These are phyloP conservation scores for Russula griseocarnosa DNA, from an alignment of 768 basidiomycete species.

Conservation along the genomic window DNA sequence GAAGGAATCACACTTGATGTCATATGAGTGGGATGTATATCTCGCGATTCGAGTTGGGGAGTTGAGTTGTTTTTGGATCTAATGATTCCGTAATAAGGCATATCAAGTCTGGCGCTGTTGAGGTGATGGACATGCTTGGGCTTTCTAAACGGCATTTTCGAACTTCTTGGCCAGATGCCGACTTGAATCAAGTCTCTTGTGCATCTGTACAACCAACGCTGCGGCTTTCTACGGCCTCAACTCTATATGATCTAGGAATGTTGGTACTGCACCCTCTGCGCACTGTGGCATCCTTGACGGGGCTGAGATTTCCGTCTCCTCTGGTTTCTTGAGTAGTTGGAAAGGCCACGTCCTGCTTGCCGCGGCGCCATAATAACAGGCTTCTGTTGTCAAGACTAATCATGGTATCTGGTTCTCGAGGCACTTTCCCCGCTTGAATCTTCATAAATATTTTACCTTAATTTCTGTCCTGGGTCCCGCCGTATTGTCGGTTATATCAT, in stretches of 20 bases:
- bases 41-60: neutral
- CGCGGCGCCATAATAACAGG: conserved; percentile 3
- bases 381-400: conserved; percentile 2
- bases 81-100: neutral
- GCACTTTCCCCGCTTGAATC: neutral
- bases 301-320: neutral
- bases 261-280: neutral
- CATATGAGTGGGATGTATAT: conserved; percentile 1
- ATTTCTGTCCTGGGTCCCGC: neutral
- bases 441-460: neutral
- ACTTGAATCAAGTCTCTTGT: neutral
- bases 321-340: neutral
- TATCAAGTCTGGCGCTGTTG: neutral
- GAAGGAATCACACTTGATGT: neutral
- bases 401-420: neutral
- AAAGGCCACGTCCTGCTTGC: neutral
- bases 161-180: conserved; percentile 1
- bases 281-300: neutral
- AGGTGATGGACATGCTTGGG: neutral
- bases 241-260: neutral
- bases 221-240: neutral
- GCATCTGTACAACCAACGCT: neutral
- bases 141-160: neutral
- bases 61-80: neutral
- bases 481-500: neutral